Base-by-base conservation (phyloP, 2,329 filamentous ascomycete species). In the Aspergillus ruber region DNA sequence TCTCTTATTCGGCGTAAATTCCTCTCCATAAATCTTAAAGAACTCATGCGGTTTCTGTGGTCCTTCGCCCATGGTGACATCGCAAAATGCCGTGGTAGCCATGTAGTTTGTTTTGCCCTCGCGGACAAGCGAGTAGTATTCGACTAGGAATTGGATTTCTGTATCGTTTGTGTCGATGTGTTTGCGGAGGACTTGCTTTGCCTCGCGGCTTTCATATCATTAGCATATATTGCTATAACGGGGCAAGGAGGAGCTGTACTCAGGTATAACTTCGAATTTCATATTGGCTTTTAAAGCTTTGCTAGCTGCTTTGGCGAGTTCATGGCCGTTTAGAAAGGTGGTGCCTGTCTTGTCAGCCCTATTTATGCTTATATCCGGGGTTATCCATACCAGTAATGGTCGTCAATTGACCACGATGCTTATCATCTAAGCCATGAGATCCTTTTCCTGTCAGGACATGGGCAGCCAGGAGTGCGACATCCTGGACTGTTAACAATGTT, bases 41-140 rank as follows among this genome's bases (percentile, higher is more conserved):
- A 79, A 78, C 9, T 74, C 72, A 3, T 62, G 60, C 0, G 70
- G 73, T 60, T 76, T 67, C 13, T 72, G 74, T 0, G 75, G 72
- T 50, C 73, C 67, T 9, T 27, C 25, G 29, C 58, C 52, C 3
- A 71, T 73, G 2, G 75, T 78, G 25, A 78, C 68, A 46, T 77
- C 68, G 46, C 74, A 70, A 53, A 78, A 79, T 1, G 74, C 69
- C 3, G 69, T 72, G 1, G 75, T 78, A 1, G 74, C 64, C 52
- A 79, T 74, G 57, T 78, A 78, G 58, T 78, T 79, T 0, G 74
- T 76, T 65, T 78, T 78, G 15, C 76, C 75, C 53, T 77, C 74
- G 41, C 73, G 67, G 8, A 78, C 75, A 7, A 79, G 63, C 39
- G 71, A 73, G 60, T 77, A 78, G 59, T 78, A 78, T 52, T 79